Evolutionary conservation across 1,139 yeast species (phyloP), one percentile per base, ranked within the genome.

Genomic region (Sugiyamaella novakii): DNA sequence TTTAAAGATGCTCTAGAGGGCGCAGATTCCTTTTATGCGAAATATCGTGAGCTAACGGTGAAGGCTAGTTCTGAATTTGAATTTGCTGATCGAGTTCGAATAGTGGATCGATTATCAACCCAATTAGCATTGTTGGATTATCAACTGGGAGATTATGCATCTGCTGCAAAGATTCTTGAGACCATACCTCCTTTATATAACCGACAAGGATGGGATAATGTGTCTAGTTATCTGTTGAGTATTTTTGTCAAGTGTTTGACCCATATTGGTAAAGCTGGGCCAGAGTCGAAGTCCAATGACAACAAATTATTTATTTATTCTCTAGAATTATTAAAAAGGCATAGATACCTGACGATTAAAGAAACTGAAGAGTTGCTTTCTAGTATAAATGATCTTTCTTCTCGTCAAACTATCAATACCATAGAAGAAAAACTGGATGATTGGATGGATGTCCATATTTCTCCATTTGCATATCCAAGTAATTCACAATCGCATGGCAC

Each of bases 71-170:
- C 69, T 27, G 77, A 78, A 50, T 80, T 78, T 59, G 72, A 75
- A 5, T 59, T 62, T 11, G 74, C 82, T 29, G 73, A 70, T 12
- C 68, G 84, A 53, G 76, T 80, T 8, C 76, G 91, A 55, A 76
- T 89, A 0, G 81, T 86, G 7, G 34, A 22, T 25, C 74, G 84
- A 5, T 70, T 92, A 22, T 82, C 92, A 3, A 79, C 87, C n/a
- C 97, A 92, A 56, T 73, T 88, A 47, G 96, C 95, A 0, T 63
- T 86, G 12, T 67, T 88, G 18, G 80, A 84, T 43, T 85, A 78
- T 61, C 81, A 81, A 54, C 69, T 72, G 42, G 70, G 76, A 1
- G 76, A 84, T 41, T 84, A 80, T 57, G 73, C 74, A 34, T 77
- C 77, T 39, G 86, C 96, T 1, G 76, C 82, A 8, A 69, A 76